Evolutionary conservation across 139 green algal species (phyloP).

Genomic region (Haematococcus sp.): DNA sequence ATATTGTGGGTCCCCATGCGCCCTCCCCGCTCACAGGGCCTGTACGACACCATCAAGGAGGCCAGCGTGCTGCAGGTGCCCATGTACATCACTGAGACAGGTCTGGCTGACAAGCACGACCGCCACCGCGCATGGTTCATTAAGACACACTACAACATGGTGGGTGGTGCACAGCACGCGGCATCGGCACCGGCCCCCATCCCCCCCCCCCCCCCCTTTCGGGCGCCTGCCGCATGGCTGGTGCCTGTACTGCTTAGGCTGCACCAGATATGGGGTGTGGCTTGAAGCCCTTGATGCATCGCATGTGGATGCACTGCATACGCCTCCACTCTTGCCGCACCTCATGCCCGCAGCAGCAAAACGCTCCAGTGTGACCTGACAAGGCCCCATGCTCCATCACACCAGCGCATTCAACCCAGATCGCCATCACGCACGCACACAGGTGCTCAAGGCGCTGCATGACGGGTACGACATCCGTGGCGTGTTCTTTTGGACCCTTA

Average conservation of each 20-base stretch:
- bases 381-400: not conserved
- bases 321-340: too few species aligned
- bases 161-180: not conserved
- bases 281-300: too few species aligned
- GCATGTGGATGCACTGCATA: too few species aligned
- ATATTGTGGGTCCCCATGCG: too few species aligned
- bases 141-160: not conserved
- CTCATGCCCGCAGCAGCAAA: too few species aligned
- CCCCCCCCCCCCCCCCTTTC: too few species aligned
- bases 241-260: too few species aligned
- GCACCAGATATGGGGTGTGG: too few species aligned
- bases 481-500: conserved; percentile 52
- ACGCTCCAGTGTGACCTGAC: too few species aligned
- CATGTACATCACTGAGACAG: conserved; percentile 84
- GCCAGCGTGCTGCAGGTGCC: conserved; percentile 36
- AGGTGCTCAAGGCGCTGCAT: conserved; percentile 48
- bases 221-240: too few species aligned
- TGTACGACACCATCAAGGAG: conserved; percentile 29
- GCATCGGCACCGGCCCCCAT: too few species aligned
- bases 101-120: conserved; percentile 61
- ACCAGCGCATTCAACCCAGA: not conserved
- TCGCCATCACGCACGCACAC: not conserved
- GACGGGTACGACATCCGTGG: conserved; percentile 69
- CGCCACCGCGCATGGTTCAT: conserved; percentile 1
- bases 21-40: not conserved